Percentiles rank a stretch among this genome's conserved stretches.
Conservation (phyloP, 1,139 yeast genomes). For the Candida sp. region DNA sequence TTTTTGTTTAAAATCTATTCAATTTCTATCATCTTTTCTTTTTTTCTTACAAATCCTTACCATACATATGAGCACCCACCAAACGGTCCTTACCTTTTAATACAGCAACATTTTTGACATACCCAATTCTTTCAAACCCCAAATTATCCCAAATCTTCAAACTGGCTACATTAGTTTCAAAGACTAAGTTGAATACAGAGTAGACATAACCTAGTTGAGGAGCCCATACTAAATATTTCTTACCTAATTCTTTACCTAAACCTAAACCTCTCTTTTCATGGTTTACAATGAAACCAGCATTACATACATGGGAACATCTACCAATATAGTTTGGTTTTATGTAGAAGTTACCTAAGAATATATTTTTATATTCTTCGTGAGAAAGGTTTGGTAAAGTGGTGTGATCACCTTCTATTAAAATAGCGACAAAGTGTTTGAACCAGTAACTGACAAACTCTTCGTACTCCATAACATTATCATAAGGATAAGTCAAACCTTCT, state of each 20-base stretch:
- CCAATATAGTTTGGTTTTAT: conserved; percentile 79
- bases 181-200: conserved; percentile 81
- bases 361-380: conserved; percentile 31
- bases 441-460: conserved; percentile 38
- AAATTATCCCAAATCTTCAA: conserved; percentile 68
- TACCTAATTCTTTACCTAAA: conserved; percentile 62
- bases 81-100: conserved; percentile 58
- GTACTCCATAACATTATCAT: conserved; percentile 19
- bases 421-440: conserved; percentile 44
- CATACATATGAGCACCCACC: conserved; percentile 67
- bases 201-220: conserved; percentile 70
- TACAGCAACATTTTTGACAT: conserved; percentile 61
- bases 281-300: conserved; percentile 74
- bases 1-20: too few species aligned
- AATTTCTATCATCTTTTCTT: too few species aligned
- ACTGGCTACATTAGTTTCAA: conserved; percentile 69
- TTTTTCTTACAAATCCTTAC: conserved; percentile 50
- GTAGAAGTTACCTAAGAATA: conserved; percentile 65
- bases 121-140: conserved; percentile 73
- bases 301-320: conserved; percentile 75
- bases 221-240: conserved; percentile 59
- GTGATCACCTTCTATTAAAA: conserved; percentile 39
- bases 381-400: conserved; percentile 10
- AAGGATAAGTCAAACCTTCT: conserved; percentile 52
- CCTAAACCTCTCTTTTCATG: conserved; percentile 53